These are phyloP conservation scores for Boletus rubropictus DNA, from an alignment of 768 basidiomycete species.

Conservation along the genomic window DNA sequence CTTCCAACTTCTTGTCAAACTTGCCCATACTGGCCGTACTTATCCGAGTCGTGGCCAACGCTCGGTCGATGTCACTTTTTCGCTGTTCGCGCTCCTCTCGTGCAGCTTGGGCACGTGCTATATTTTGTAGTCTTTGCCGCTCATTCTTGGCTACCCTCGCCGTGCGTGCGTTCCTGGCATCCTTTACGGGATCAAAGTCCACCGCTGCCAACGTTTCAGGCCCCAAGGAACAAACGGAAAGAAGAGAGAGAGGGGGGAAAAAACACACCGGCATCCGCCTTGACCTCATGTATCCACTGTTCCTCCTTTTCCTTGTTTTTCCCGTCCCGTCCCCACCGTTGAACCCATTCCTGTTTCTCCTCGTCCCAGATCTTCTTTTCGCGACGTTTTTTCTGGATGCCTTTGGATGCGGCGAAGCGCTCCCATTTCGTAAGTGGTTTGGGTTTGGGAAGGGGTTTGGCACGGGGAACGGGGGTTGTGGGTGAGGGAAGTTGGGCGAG, in stretches of 20 bases:
- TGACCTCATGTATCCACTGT: conserved; percentile 92
- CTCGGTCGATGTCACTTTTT: conserved; percentile 69
- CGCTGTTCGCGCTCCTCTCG: conserved; percentile 41
- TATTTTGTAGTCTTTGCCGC: conserved; percentile 66
- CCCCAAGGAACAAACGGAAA: not conserved
- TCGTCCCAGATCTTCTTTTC: conserved; percentile 92
- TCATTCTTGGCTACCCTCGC: conserved; percentile 81
- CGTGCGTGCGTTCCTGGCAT: conserved; percentile 74
- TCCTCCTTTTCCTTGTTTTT: conserved; percentile 84
- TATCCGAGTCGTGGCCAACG: conserved; percentile 65
- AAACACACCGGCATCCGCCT: conserved; percentile 71
- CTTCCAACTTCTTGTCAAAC: conserved; percentile 86
- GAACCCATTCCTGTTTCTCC: conserved; percentile 88
- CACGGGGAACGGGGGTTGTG: conserved; percentile 72
- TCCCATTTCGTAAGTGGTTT: conserved; percentile 97
- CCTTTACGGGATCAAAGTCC: conserved; percentile 74
- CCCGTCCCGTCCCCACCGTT: conserved; percentile 82
- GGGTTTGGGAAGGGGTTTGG: conserved; percentile 89
- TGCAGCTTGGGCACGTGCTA: conserved; percentile 47
- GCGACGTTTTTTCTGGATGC: conserved; percentile 73
- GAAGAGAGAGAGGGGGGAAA: not conserved
- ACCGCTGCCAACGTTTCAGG: conserved; percentile 43
- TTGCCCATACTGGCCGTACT: conserved; percentile 96
- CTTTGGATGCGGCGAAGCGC: conserved; percentile 88
- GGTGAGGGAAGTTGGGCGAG: conserved; percentile 77